Evolutionary conservation across 768 basidiomycete genomes (phyloP), one percentile per base, ranked within the genome.

Genomic region (Lepiota brunneoincarnata): DNA sequence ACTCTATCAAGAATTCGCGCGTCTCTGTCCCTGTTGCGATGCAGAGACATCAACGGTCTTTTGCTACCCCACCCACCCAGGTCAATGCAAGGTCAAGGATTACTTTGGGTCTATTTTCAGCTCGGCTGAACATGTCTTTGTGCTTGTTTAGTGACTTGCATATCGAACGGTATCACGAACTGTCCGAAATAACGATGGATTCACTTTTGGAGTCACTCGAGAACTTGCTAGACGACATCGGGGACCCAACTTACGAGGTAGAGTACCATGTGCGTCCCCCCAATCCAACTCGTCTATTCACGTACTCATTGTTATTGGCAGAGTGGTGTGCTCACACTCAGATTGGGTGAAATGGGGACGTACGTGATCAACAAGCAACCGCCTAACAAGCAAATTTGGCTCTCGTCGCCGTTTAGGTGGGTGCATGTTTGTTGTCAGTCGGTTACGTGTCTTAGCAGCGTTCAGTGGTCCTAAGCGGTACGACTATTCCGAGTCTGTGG

Each of bases 301-400:
- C 12, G 34, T 24, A 41, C 46, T 61, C 43, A 51, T 21, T 24
- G 18, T 15, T 17, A 41, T 42, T 15, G 39, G 4, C 67, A 96
- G 94, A 86, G 87, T 62, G 94, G 94, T n/a, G 94, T 97, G 26
- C 68, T 97, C 31, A 97, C 93, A 1, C 80, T 96, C 40, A 76
- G 75, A 45, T 75, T 95, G 14, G 93, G 86, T 26, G 72, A 77
- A 37, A 73, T 84, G 51, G 93, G 92, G 12, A 96, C 90, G 10
- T 97, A 96, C 71, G 94, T 96, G 24, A 87, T 97, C 71, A 97
- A 97, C 72, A 97, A 96, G 75, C 94, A 97, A 66, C 94, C 94
- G 10, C 94, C 94, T 5, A 97, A 97, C 67, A 93, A 93, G 72
- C 94, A 97, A 66, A 96, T 97, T 61, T 97, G 94, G 94, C 76